Evolutionary conservation across 768 basidiomycete species (phyloP), one percentile per base, ranked within the genome.

Genomic region (Termitomyces sp.): DNA sequence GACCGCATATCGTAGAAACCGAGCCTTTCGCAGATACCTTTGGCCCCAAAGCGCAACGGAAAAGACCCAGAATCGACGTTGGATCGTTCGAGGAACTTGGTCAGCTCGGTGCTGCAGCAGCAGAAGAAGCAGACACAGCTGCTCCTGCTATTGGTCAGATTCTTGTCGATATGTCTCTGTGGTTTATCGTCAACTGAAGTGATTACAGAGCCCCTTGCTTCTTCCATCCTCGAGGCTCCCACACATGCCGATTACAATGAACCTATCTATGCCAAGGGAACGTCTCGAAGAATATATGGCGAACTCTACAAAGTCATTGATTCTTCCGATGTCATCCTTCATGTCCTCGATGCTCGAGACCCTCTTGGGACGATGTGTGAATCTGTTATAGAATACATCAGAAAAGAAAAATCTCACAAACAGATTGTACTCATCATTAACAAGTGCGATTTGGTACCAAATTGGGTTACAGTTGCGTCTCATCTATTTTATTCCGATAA

Each of bases 251-350:
- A 91, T 65, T 80, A 82, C 64, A 85, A 87, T 63, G 94, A 96
- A 63, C 93, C 94, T 10, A 93, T 96, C 56, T 97, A 94, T 66
- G 83, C 88, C 50, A 98, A 98, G 71, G 96, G 96, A 37, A 98
- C 95, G 1, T 96, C 94, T 11, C 80, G 89, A 35, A 86, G 96
- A 21, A 99, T 99, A 59, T 98, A 97, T 72, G 95, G 94, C 57
- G 96, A 99, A 70, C 77, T 98, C 7, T 98, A 99, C 81, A 99
- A 99, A 72, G 96, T 99, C 61, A 94, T 99, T 67, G 97, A 99
- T 70, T 99, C 96, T 2, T 96, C 94, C 7, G 96, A 99, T 67
- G 93, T 98, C 41, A 82, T 99, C 56, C 80, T 99, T 34, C 96
- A 99, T 68, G 83, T 99, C 50, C 76, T 99, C 59, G 96, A 99